phyloP scores from a whole-genome alignment of 164 flowering plant genomes.

The Warburgia ugandensis region DNA sequence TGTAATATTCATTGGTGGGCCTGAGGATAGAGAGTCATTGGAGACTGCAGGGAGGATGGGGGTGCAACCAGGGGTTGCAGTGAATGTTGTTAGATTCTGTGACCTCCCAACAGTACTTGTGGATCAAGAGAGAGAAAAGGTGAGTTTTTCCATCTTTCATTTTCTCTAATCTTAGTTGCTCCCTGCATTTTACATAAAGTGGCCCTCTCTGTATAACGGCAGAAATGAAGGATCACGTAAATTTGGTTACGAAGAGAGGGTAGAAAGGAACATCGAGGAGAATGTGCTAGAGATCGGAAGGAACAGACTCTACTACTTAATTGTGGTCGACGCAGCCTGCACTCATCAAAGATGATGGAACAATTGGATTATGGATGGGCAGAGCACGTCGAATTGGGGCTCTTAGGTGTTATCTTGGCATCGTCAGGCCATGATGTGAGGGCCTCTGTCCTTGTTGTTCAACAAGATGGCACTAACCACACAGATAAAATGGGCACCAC shows the following conservation, averaged over 20 bases:
- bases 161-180: no score
- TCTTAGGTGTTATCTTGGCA: conserved; percentile 55
- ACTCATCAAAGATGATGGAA: conserved; percentile 39
- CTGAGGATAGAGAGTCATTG: conserved; percentile 65
- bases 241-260: conserved; percentile 38
- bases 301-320: conserved; percentile 38
- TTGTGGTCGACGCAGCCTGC: conserved; percentile 49
- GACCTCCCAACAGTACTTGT: conserved; percentile 38
- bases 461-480: conserved; percentile 36
- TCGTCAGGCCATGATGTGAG: conserved; percentile 34
- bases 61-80: conserved; percentile 47
- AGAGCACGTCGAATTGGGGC: conserved; percentile 62
- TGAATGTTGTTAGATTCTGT: conserved; percentile 43
- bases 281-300: conserved; percentile 35
- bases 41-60: conserved; percentile 56
- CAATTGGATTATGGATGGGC: conserved; percentile 32
- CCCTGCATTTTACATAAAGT: no score
- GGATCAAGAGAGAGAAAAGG: conserved; percentile 19
- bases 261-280: conserved; percentile 26
- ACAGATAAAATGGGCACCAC: conserved; percentile 19
- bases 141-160: not conserved
- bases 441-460: conserved; percentile 62
- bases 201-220: not conserved
- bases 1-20: conserved; percentile 66
- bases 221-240: no score